phyloP scores from a whole-genome alignment of 2,329 filamentous ascomycete species.

The Talaromyces piceae region DNA sequence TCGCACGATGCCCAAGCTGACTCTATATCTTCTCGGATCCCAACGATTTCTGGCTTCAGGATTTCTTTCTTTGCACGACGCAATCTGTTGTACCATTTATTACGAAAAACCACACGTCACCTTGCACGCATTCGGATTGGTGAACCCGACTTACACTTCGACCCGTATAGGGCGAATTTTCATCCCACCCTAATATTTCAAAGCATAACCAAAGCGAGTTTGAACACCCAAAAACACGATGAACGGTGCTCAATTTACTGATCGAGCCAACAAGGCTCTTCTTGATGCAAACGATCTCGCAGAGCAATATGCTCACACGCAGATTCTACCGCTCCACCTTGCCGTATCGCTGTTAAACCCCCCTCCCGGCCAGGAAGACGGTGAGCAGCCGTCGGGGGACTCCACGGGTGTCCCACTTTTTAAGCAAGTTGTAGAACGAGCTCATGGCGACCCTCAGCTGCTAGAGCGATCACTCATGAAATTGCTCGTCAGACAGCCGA shows the following conservation, averaged over 20 bases:
- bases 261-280: slow-evolving; percentile 82
- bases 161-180: not conserved
- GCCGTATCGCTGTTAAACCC: slow-evolving; percentile 52
- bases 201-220: not conserved
- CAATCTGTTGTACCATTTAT: not conserved
- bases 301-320: slow-evolving; percentile 82
- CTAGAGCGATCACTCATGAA: slow-evolving; percentile 90
- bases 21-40: slow-evolving; percentile 4
- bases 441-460: slow-evolving; percentile 83
- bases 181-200: not conserved
- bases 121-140: not conserved
- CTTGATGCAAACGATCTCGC: slow-evolving; percentile 82
- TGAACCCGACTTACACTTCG: not conserved
- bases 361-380: slow-evolving; percentile 29
- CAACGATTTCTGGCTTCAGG: not conserved
- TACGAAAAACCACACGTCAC: no score
- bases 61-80: not conserved
- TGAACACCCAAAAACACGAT: slow-evolving; percentile 18
- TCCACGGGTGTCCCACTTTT: slow-evolving; percentile 67
- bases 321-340: slow-evolving; percentile 83
- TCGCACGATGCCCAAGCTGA: not conserved
- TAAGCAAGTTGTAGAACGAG: slow-evolving; percentile 87
- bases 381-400: slow-evolving; percentile 62
- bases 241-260: slow-evolving; percentile 66
- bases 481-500: slow-evolving; percentile 78